Base-by-base conservation (phyloP, 768 basidiomycete genomes). In the Panellus pusillus region DNA sequence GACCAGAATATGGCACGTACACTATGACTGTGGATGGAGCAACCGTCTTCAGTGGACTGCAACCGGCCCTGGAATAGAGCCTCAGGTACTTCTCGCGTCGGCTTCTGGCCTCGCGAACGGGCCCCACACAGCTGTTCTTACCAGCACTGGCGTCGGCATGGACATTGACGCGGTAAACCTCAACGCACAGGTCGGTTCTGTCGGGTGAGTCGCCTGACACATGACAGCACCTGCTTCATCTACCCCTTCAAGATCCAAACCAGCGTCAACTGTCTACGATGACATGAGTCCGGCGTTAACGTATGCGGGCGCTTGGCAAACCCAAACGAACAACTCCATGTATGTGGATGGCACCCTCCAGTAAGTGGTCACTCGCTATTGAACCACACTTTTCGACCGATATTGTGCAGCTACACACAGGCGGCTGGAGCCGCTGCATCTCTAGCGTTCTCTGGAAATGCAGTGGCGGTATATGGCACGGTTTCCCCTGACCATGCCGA, bases 391-490 rank as follows among this genome's bases (percentile, higher is more conserved):
- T 35, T 8, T 7, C 14, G 12, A 32, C 42, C 18, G 19, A 44
- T 44, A 5, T 50, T 9, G 9, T 9, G 38, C 46, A 82, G 81
- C 58, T 79, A 65, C 61, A 72, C 79, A 2, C 61, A 71, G 43
- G 67, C 61, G 6, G 55, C 66, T 9, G 73, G 69, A 32, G 74
- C 79, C 12, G 69, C 72, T 17, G 76, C 74, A n/a, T 71, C 73
- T 7, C 57, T 81, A 11, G 52, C 63, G 14, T 83, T 82, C 61
- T 57, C 64, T 5, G 82, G 82, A 18, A 75, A 80, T 47, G 79
- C 76, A n/a, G 70, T 84, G 43, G 79, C 78, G 13, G 50, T 83
- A 1, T 83, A 79, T 52, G 80, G 81, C 35, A 77, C 80, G 2
- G 71, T 79, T 28, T 75, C 78, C 9, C 76, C 79, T n/a, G 73